These are phyloP conservation scores for Boletus fagicola DNA, from an alignment of 768 basidiomycete species.

Conservation along the genomic window DNA sequence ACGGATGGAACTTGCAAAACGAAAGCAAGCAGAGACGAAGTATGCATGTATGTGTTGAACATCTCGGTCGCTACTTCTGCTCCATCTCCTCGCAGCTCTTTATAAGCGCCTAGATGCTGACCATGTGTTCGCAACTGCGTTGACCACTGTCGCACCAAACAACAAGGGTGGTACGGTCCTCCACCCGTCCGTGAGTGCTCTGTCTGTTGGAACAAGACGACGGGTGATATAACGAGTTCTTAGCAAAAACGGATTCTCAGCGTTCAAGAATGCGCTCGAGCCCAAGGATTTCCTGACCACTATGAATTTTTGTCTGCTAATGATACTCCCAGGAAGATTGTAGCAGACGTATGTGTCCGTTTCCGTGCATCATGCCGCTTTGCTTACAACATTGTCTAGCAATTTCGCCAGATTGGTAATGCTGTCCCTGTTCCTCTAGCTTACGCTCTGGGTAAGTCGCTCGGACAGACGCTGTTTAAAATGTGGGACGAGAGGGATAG, in stretches of 20 bases:
- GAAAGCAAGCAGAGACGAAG: conserved; percentile 25
- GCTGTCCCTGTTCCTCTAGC: conserved; percentile 75
- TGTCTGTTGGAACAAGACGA: background rate
- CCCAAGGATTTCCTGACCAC: conserved; percentile 75
- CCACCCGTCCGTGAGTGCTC: conserved; percentile 43
- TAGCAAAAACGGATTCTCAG: conserved; percentile 73
- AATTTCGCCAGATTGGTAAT: conserved; percentile 77
- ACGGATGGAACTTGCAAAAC: conserved; percentile 36
- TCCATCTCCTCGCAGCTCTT: conserved; percentile 37
- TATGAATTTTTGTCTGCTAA: conserved; percentile 60
- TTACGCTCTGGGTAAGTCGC: conserved; percentile 52
- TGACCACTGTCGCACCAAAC: conserved; percentile 56
- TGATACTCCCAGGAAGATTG: conserved; percentile 30
- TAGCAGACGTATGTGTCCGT: conserved; percentile 50
- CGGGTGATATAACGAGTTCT: background rate
- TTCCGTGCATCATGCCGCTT: background rate
- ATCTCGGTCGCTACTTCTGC: background rate
- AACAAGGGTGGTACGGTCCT: conserved; percentile 44
- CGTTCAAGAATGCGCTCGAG: conserved; percentile 66
- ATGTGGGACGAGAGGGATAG: conserved; percentile 45
- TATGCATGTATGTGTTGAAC: conserved; percentile 26
- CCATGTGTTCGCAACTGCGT: conserved; percentile 58
- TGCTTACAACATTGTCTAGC: conserved; percentile 39
- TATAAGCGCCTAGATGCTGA: conserved; percentile 57
- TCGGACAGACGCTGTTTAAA: conserved; percentile 45